Conservation (phyloP, 2,329 filamentous ascomycete genomes). For the Colletotrichum magnum region DNA sequence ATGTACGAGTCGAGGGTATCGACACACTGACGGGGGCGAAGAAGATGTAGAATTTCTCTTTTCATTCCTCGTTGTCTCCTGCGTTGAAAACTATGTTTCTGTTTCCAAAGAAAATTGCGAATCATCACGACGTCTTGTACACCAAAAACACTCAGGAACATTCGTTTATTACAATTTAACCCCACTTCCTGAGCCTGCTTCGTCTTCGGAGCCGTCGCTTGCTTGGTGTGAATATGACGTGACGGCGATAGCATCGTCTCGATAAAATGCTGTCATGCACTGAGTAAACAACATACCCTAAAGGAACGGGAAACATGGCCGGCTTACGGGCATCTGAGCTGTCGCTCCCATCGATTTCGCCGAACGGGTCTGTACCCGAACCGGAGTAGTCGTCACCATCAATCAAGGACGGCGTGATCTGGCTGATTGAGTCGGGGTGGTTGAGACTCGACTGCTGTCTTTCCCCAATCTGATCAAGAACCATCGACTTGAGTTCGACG, state of each 20-base stretch:
- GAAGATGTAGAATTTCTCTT: background rate
- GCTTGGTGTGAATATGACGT: background rate
- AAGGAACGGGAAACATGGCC: no score
- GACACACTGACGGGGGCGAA: background rate
- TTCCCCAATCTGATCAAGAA: constrained; percentile 4
- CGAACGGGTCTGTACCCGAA: background rate
- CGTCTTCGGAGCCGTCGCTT: background rate
- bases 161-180: background rate
- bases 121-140: background rate
- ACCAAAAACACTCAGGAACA: background rate
- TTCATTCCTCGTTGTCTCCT: background rate
- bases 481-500: constrained; percentile 2
- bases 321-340: background rate
- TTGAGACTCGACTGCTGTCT: background rate
- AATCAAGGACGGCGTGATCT: background rate
- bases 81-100: background rate
- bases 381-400: background rate
- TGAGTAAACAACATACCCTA: no score
- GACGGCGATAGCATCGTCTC: no score
- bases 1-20: background rate
- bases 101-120: background rate
- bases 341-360: background rate
- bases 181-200: background rate
- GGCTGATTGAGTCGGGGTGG: constrained; percentile 14
- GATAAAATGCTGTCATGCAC: background rate